Percentiles rank a stretch among this genome's conserved stretches.
Evolutionary conservation across 2,329 filamentous ascomycete species (phyloP).

Genomic region (Cercospora berteroae): DNA sequence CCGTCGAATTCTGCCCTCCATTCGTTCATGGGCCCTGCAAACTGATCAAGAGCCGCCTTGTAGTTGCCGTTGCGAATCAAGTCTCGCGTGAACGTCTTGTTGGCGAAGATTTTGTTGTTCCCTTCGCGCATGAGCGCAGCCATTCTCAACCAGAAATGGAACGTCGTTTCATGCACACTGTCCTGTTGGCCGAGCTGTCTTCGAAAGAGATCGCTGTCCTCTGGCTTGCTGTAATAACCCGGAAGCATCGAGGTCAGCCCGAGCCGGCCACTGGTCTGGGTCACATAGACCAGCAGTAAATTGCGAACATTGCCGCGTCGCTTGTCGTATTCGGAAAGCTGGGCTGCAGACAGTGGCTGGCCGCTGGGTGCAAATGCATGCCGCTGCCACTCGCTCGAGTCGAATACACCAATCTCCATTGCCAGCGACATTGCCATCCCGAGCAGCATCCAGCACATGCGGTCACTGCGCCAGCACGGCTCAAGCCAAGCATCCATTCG

Average conservation of each 20-base stretch:
- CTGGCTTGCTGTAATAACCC: constrained; percentile 40
- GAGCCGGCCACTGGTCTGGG: constrained; percentile 87
- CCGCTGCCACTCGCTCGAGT: constrained; percentile 65
- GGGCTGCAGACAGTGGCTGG: constrained; percentile 42
- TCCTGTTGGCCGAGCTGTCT: constrained; percentile 31
- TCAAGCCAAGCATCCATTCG: constrained; percentile 95
- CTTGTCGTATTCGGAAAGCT: constrained; percentile 73
- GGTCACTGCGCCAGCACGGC: constrained; percentile 84
- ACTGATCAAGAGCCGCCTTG: constrained; percentile 73
- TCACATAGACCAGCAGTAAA: constrained; percentile 84
- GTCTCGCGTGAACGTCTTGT: constrained; percentile 80
- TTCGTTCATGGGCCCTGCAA: constrained; percentile 71
- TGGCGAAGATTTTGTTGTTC: constrained; percentile 84
- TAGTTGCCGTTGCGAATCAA: constrained; percentile 86
- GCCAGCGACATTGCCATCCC: constrained; percentile 86
- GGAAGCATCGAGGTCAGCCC: constrained; percentile 94
- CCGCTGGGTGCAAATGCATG: constrained; percentile 53
- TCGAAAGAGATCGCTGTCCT: constrained; percentile 36
- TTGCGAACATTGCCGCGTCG: constrained; percentile 80
- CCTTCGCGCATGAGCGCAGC: constrained; percentile 88
- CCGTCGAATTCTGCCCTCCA: constrained; percentile 82
- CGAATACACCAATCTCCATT: constrained; percentile 93
- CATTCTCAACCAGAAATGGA: constrained; percentile 90
- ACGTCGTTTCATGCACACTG: constrained; percentile 54
- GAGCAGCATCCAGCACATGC: constrained; percentile 97